Evolutionary conservation across 768 basidiomycete genomes (phyloP), one percentile per base, ranked within the genome.

Genomic region (Agaricus sinodeliciosus): DNA sequence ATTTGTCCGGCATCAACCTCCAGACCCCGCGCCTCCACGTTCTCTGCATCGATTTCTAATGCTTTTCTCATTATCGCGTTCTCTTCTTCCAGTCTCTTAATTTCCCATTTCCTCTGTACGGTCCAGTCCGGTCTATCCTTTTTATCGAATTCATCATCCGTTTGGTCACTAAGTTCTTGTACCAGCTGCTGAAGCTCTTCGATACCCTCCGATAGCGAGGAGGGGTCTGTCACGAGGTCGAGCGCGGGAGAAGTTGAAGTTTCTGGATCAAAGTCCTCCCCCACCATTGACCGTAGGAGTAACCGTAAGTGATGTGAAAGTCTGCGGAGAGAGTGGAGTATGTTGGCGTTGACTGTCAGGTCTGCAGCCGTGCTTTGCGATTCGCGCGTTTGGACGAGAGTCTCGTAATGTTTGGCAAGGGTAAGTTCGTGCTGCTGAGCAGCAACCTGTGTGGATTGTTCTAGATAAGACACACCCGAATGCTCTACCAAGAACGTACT

Each of bases 401-500:
- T 70, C 63, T 97, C 94, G 67, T 98, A 98, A 64, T 98, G 94
- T 46, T 86, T 82, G 47, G 87, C 87, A 12, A 97, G 71, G 0
- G 87, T 88, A 9, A 87, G 74, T 61, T 96, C 91, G 62, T 97
- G 92, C 57, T 87, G 86, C 62, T 94, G 90, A 0, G 93, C 88
- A n/a, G 94, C 90, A 57, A 87, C 70, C 94, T 97, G 64, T 46
- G 6, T 46, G 9, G 25, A 15, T 48, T 46, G 44, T 43, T 27
- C 45, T 52, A 48, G 51, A 56, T 31, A n/a, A 28, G 55, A 5
- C 27, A 47, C n/a, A 35, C 19, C 9, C 8, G 16, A 9, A 22
- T 2, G 18, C 8, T 8, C 3, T 16, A 25, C 15, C 9, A 27
- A 43, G 43, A 16, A 77, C 90, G 62, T 61, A 95, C 94, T 11